Evolutionary conservation across 805 yeast genomes (phyloP), one percentile per base, ranked within the genome.

Genomic region (Yamadazyma tumulicola): DNA sequence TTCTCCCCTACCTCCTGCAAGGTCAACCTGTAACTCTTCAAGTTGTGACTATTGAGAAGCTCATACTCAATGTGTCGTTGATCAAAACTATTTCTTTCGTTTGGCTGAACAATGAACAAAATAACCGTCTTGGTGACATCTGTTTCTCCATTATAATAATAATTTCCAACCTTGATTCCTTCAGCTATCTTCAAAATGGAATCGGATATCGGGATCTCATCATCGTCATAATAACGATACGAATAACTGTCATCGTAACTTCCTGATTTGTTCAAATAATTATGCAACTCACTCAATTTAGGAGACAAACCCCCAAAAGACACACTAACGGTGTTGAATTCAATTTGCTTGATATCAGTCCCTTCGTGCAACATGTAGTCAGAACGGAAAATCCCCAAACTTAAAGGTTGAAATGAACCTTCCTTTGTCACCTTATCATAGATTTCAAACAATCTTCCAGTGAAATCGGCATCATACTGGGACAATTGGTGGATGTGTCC

Each of bases 241-340:
- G 70, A 52, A 27, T 67, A 67, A 4, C 61, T 51, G 14, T 63
- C 46, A 43, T 64, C 64, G 50, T 84, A 85, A n/a, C 59, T 57
- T 3, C 88, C 88, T 6, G 65, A 51, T 4, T 59, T 51, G 52
- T 84, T 82, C 50, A 83, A 59, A 48, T 74, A 85, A 14, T 69
- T 57, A 58, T 93, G 98, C 37, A 86, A 64, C 45, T 75, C 67
- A 14, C 93, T 84, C 17, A 86, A 91, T 54, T 81, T 84, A 10
- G 87, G 57, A 2, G 95, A 81, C 37, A 93, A 67, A 0, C 95
- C 97, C 14, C 95, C 96, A 64, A 93, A 93, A 1, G 97, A 89
- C 3, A 91, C 96, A 49, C 96, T 84, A 3, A 93, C 86, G 1
- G 98, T 89, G 60, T 93, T 93, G 65, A 91, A 91, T 57, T 93